Evolutionary conservation across 768 basidiomycete species (phyloP), one percentile per base, ranked within the genome.

Genomic region (Dioszegia crocea): DNA sequence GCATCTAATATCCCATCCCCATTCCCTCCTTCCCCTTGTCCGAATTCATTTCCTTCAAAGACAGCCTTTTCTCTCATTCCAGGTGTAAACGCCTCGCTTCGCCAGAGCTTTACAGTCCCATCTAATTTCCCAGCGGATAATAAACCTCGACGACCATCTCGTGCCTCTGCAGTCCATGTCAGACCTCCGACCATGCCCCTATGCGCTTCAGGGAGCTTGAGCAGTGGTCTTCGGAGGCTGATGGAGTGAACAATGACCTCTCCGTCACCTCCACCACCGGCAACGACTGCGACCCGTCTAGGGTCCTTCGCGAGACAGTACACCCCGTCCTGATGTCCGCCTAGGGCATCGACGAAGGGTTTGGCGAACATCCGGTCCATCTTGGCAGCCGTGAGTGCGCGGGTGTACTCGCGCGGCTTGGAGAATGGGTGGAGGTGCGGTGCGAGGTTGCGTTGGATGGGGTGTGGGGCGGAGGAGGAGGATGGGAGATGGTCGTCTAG

Each of bases 351-450:
- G 16, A 99, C 81, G 69, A 98, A 98, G 0, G 96, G 96, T 69
- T 96, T 97, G n/a, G 96, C 86, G 73, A 98, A 97, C 79, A 99
- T 90, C 59, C 89, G 82, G 51, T 97, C 94, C 83, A 99, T 89
- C 80, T 99, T 99, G 14, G 88, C 88, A 1, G 96, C 96, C 63
- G 92, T 94, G 45, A 97, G 75, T 2, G 96, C 96, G 59, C 96
- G 85, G 19, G 85, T 92, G 33, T 94, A 89, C 79, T 99, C 96
- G 51, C 96, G 81, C 4, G 91, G 88, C 21, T 88, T 86, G 0
- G 92, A 83, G 76, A 99, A 97, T 2, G 96, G 96, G 71, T 99
- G 96, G 78, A 91, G 85, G n/a, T 91, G 80, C 0, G 94, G 92
- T 74, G 97, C 86, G 43, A 98, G 83, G 78, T 99, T 99, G 52